Conservation (phyloP, 352 stramenopile genomes). For the Pythium guiyangense region DNA sequence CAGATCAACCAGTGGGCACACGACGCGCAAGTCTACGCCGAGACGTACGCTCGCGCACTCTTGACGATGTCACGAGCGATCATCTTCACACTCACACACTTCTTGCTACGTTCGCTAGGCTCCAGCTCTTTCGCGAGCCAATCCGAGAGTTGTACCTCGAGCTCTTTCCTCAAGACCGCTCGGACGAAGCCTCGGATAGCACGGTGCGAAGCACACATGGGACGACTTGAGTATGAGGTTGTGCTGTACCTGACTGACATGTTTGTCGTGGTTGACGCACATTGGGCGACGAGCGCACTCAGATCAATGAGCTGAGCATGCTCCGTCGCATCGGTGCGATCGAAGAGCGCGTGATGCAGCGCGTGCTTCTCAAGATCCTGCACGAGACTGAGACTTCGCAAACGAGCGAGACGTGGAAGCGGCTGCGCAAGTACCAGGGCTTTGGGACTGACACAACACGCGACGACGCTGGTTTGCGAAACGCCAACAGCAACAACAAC, state of each 20-base stretch:
- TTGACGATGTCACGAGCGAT: too few species aligned
- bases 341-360: conserved; percentile 63
- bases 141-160: conserved; percentile 50
- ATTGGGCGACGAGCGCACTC: too few species aligned
- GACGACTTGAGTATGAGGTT: background rate
- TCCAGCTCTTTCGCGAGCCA: conserved; percentile 46
- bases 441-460: background rate
- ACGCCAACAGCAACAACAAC: background rate
- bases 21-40: conserved; percentile 40
- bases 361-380: conserved; percentile 53
- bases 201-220: conserved; percentile 18
- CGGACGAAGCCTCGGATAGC: conserved; percentile 35
- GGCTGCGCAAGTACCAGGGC: conserved; percentile 47
- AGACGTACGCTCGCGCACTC: conserved; percentile 29
- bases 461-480: too few species aligned
- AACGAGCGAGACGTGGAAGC: conserved; percentile 39
- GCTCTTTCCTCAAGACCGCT: conserved; percentile 35
- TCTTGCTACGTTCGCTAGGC: conserved; percentile 13
- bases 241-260: background rate
- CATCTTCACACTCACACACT: background rate
- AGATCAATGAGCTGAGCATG: conserved; percentile 35
- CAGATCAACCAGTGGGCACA: conserved; percentile 46
- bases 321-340: conserved; percentile 50
- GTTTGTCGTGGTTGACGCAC: background rate
- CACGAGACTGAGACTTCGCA: conserved; percentile 27